phyloP scores from a whole-genome alignment of 768 basidiomycete genomes.

The Coprinellus aureogranulatus region DNA sequence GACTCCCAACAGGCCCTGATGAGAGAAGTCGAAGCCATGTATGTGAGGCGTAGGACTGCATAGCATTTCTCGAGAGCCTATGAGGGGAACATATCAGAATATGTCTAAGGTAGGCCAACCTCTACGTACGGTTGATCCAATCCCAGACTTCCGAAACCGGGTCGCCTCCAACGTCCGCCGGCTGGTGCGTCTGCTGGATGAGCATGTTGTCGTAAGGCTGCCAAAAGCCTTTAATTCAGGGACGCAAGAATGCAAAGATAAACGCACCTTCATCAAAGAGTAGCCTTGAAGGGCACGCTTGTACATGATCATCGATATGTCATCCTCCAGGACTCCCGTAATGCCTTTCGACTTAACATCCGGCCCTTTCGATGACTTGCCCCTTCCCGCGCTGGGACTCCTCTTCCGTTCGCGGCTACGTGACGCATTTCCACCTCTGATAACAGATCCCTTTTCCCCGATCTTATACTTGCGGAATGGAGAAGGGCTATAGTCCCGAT shows the following conservation, averaged over 20 bases:
- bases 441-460: constrained; percentile 9
- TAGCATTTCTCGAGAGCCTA: constrained; percentile 63
- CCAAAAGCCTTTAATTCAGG: not conserved
- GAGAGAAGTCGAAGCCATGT: constrained; percentile 76
- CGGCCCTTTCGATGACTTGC: constrained; percentile 19
- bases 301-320: constrained; percentile 78
- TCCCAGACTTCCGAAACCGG: constrained; percentile 65
- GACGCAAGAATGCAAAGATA: no score
- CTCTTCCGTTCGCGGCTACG: constrained; percentile 12
- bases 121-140: constrained; percentile 74
- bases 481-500: constrained; percentile 47
- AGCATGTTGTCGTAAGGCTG: constrained; percentile 61
- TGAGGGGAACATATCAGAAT: not conserved
- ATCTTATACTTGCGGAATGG: constrained; percentile 40
- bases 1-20: constrained; percentile 71
- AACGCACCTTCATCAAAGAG: constrained; percentile 65
- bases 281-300: constrained; percentile 65
- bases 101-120: not conserved
- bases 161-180: constrained; percentile 32
- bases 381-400: constrained; percentile 19
- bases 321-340: constrained; percentile 56
- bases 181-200: constrained; percentile 42
- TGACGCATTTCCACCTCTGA: constrained; percentile 3
- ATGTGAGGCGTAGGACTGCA: constrained; percentile 55
- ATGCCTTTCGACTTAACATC: constrained; percentile 29